Base-by-base conservation (phyloP, 495 filamentous ascomycete species). In the Delitschia confertaspora region DNA sequence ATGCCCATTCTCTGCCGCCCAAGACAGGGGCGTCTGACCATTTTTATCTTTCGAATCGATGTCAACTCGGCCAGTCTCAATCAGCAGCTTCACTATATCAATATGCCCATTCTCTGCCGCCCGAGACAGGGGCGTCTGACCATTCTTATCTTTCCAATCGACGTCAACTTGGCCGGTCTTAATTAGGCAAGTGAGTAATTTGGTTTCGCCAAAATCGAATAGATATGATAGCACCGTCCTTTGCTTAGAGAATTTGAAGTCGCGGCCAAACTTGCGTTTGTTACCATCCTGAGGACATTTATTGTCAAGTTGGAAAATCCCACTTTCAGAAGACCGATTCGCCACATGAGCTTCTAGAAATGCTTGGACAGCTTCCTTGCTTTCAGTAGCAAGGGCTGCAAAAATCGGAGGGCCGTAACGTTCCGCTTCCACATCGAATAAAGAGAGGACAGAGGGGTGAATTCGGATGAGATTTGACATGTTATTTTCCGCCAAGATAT, bases 41-140 rank as follows among this genome's bases (percentile, higher is more conserved):
- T 33, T 32, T 5, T 40, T 18, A 2, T 38, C 25, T 20, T 35
- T 34, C 5, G 19, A 6, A 29, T 49, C 19, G 39, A 49, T 19
- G 16, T 49, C 46, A 17, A 32, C 32, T 18, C 7, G 27, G 35
- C 37, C 45, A 14, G 35, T 48, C 29, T 53, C 45, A 13, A 57
- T 37, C 31, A 55, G 43, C 11, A 60, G 40, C 46, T 56, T 55
- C 36, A 62, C 53, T 35, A 55, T 38, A n/a, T 0, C 32, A 27
- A 53, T 38, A 48, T 58, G 49, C 36, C 64, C 63, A 19, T 38
- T 45, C 27, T n/a, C 34, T 47, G 49, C 55, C 29, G 55, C 60
- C 42, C 25, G 49, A 11, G 13, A 58, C 24, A 64, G 52, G 4
- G 62, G 47, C 13, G 58, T 51, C 47, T 43, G 45, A 13, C 50